Percentiles rank a stretch among this genome's conserved stretches.
These are phyloP conservation scores for Aspergillus calidoustus DNA, from an alignment of 2,329 filamentous ascomycete genomes.

Conservation along the genomic window DNA sequence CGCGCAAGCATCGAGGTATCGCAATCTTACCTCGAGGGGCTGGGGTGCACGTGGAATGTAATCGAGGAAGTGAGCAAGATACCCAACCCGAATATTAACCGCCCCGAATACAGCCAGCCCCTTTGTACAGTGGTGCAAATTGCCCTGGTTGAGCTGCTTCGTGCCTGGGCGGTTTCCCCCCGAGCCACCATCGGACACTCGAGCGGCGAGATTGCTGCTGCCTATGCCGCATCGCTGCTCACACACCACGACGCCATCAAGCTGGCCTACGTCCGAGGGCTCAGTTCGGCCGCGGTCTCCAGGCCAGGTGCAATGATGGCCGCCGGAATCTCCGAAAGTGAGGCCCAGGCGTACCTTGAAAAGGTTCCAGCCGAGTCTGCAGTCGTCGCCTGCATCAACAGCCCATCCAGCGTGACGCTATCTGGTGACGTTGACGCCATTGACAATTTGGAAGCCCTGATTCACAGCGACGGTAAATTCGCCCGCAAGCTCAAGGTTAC, in stretches of 20 bases:
- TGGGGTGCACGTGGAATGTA: no score
- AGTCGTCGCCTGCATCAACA: slow-evolving; percentile 45
- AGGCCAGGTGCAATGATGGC: slow-evolving; percentile 27
- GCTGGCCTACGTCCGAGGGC: slow-evolving; percentile 13
- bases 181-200: slow-evolving; percentile 9
- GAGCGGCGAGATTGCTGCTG: no score
- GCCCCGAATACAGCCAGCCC: slow-evolving; percentile 12
- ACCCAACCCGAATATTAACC: not conserved
- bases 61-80: no score
- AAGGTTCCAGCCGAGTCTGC: slow-evolving; percentile 10
- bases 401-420: slow-evolving; percentile 42
- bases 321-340: slow-evolving; percentile 19
- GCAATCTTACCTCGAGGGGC: slow-evolving; percentile 1
- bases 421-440: slow-evolving; percentile 37
- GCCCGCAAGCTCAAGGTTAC: slow-evolving; percentile 25
- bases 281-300: not conserved
- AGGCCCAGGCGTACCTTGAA: slow-evolving; percentile 6
- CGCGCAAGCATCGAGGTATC: not conserved
- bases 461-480: slow-evolving; percentile 27
- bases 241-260: no score
- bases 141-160: slow-evolving; percentile 32
- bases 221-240: no score
- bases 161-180: slow-evolving; percentile 12
- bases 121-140: slow-evolving; percentile 34
- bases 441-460: slow-evolving; percentile 18